Conservation (phyloP, 1,139 yeast genomes). For the Protomyces inouyei region DNA sequence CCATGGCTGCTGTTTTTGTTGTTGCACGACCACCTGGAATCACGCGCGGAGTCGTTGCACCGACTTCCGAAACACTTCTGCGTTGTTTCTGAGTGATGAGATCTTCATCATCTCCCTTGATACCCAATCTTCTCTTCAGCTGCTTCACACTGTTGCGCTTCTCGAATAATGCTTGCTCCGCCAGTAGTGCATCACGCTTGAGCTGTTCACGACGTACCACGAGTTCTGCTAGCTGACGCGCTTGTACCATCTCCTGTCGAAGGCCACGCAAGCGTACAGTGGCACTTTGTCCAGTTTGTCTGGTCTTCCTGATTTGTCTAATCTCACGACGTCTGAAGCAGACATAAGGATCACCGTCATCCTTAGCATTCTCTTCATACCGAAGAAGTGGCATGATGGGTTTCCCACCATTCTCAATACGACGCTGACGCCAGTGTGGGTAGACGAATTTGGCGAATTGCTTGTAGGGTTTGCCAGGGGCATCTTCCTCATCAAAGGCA, state of each 20-base stretch:
- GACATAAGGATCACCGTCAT: constrained; percentile 90
- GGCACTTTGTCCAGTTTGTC: constrained; percentile 88
- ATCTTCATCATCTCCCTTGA: constrained; percentile 81
- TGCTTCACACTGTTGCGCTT: constrained; percentile 66
- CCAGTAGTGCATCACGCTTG: constrained; percentile 54
- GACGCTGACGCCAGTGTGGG: constrained; percentile 75
- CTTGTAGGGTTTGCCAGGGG: constrained; percentile 46
- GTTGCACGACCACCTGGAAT: constrained; percentile 19
- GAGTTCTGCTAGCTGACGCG: constrained; percentile 62
- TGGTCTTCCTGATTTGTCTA: constrained; percentile 91
- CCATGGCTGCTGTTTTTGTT: constrained; percentile 6
- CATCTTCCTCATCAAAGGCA: constrained; percentile 30
- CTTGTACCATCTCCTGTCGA: constrained; percentile 71
- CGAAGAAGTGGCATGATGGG: constrained; percentile 68
- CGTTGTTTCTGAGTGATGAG: constrained; percentile 67
- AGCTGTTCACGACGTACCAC: constrained; percentile 72
- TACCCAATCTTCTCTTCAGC: constrained; percentile 67
- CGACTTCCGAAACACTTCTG: constrained; percentile 25
- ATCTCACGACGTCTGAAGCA: constrained; percentile 95
- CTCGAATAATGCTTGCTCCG: constrained; percentile 62
- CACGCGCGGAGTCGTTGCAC: constrained; percentile 4
- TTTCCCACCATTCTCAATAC: constrained; percentile 65
- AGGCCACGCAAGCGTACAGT: constrained; percentile 75
- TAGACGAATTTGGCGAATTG: constrained; percentile 65
- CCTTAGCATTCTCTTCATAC: constrained; percentile 84